A percentile compares a stretch with the other conserved stretches of the same genome.
Conservation (phyloP, 176 grass and related monocot species). For the Phoenix dactylifera region DNA sequence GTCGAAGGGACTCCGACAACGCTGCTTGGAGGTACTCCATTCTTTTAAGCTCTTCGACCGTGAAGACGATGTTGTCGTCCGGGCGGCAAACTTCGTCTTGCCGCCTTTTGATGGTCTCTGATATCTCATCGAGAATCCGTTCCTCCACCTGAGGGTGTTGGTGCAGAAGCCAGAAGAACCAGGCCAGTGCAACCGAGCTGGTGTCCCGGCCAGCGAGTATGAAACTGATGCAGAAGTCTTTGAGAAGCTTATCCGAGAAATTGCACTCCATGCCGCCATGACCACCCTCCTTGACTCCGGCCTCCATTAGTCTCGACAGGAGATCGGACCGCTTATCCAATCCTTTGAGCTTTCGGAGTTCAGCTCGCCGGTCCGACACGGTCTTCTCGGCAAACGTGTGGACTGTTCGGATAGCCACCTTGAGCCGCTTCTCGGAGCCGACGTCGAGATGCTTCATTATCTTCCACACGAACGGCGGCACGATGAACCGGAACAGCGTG, state of each 20-base stretch:
- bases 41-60: constrained; percentile 21
- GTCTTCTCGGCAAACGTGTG: constrained; percentile 48
- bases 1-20: constrained; percentile 61
- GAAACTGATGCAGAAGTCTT: constrained; percentile 95
- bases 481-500: constrained; percentile 49
- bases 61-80: constrained; percentile 19
- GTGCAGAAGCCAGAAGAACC: constrained; percentile 92
- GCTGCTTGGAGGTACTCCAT: constrained; percentile 89
- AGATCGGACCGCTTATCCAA: constrained; percentile 41
- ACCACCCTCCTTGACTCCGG: too few species aligned
- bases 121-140: constrained; percentile 47
- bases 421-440: constrained; percentile 52
- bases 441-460: constrained; percentile 39
- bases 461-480: constrained; percentile 83
- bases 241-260: constrained; percentile 66
- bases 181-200: constrained; percentile 70
- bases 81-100: background rate
- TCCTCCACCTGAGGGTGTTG: constrained; percentile 41
- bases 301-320: constrained; percentile 48
- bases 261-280: background rate
- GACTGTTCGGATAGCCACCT: constrained; percentile 29
- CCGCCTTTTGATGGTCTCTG: constrained; percentile 10
- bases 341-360: constrained; percentile 34
- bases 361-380: constrained; percentile 42
- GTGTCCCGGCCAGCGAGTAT: constrained; percentile 93